Base-by-base conservation (phyloP, 2,329 filamentous ascomycete species). In the Fusarium irregulare region DNA sequence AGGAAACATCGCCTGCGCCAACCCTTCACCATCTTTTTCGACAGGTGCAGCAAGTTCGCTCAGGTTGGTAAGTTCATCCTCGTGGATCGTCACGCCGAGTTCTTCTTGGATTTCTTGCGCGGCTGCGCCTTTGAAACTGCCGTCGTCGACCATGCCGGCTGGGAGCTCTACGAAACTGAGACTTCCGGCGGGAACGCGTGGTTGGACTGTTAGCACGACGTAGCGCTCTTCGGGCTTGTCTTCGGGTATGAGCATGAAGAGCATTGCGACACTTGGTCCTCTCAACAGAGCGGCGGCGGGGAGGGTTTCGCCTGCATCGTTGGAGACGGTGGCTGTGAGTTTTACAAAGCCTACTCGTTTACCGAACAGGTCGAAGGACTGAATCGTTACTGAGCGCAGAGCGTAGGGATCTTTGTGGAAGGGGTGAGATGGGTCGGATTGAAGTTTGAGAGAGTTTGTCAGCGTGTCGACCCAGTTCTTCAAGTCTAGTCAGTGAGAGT, bases 21-120 rank as follows among this genome's bases (percentile, higher is more conserved):
- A 70, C 0, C 73, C 76, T 49, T 84, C 82, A 14, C 71, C 67
- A 2, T 60, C 56, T 47, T 76, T 75, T 16, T 78, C 71, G 3
- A 72, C 72, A 2, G 75, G 75, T 13, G 75, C 73, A 2, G 84
- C 85, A 51, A 89, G 71, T 18, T 88, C 84, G 61, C 83, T 88
- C 54, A 90, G 74, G 63, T 84, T 85, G 3, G 76, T 79, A 44
- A 90, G 75, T 63, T 86, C 79, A 7, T 79, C 76, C 51, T 82
- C 80, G 11, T 78, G 76, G 40, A 90, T 88, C 50, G 80, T 81
- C 13, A 90, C 73, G 16, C 86, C 87, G 3, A 89, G 79, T 76
- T 90, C 88, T 78, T 90, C 88, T 64, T 86, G 66, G 12, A 91
- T 88, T 79, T 91, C 88, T 71, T 81, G 83, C 4, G 88, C 88